These are phyloP conservation scores for Talaromyces sp. DNA, from an alignment of 2,329 filamentous ascomycete species.

Conservation along the genomic window DNA sequence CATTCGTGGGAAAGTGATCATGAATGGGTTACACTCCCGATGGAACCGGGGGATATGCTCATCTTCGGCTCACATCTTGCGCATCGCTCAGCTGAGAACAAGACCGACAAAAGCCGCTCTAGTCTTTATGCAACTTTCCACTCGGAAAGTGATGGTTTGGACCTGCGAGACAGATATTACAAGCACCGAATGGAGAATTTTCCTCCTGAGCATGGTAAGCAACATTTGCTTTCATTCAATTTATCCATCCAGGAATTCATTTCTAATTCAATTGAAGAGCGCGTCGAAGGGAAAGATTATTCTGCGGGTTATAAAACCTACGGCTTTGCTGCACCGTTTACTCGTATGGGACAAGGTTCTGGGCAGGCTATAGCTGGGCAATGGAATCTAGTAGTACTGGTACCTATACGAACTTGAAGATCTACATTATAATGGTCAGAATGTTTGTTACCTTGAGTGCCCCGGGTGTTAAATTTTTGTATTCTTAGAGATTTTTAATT, in stretches of 20 bases:
- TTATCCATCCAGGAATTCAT: too few relatives aligned
- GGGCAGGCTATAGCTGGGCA: background rate
- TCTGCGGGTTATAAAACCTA: conserved; percentile 25
- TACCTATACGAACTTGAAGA: background rate
- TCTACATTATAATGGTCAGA: background rate
- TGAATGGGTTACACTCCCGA: conserved; percentile 34
- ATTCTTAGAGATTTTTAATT: too few relatives aligned
- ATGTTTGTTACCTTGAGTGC: too few relatives aligned
- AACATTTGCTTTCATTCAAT: background rate
- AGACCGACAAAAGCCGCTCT: conserved; percentile 24
- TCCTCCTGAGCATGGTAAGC: conserved; percentile 30
- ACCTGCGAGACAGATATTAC: conserved; percentile 29
- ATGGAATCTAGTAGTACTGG: background rate
- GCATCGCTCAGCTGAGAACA: conserved; percentile 35
- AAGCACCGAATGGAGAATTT: conserved; percentile 28
- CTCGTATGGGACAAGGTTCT: conserved; percentile 6
- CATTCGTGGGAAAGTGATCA: conserved; percentile 33
- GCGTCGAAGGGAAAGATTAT: conserved; percentile 26
- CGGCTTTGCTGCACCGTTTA: conserved; percentile 28
- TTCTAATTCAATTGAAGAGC: conserved; percentile 16
- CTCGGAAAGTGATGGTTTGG: conserved; percentile 19
- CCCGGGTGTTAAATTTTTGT: too few relatives aligned
- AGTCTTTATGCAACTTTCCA: conserved; percentile 35
- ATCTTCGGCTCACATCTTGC: conserved; percentile 40
- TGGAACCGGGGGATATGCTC: conserved; percentile 34